Evolutionary conservation across 2,329 filamentous ascomycete genomes (phyloP), one percentile per base, ranked within the genome.

Genomic region (Diplodia scrobiculata): DNA sequence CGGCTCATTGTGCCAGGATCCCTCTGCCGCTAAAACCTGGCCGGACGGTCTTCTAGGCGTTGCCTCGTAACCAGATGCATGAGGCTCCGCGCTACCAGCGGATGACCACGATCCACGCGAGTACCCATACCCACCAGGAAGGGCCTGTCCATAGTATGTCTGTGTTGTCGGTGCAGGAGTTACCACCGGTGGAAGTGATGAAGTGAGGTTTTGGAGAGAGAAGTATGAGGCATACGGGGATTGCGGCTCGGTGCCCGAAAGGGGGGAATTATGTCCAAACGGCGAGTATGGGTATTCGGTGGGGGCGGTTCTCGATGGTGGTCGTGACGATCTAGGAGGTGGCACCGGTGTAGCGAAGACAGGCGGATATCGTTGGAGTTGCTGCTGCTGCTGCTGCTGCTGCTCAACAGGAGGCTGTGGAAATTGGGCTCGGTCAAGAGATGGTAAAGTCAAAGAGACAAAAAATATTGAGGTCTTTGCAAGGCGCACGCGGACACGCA

Each of bases 381-480:
- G 21, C 21, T 21, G 21, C 21, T 21, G 21, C 17, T 32, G 62
- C 27, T 54, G 50, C 47, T 27, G 60, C 17, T 32, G 62, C 27
- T 54, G 50, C 47, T 54, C 36, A 32, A n/a, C 55, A n/a, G 25
- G 38, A 38, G 63, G 25, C n/a, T 38, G 51, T 7, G 29, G 38
- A 11, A 34, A n/a, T 29, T 65, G 63, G 21, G 51, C 21, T 9
- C 21, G 63, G 34, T 55, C 50, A 34, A 65, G 52, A n/a, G 65
- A 58, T 5, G 65, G 65, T 25, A 66, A 50, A 34, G 73, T 75
- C 10, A 78, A 68, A n/a, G 74, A 72, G 48, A 77, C 73, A 63
- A 78, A 79, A 67, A 76, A 79, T 21, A 72, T 69, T 4, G 71
- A 70, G 6, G 75, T 74, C 67, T 75, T 77, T 11, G 76, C 77